Evolutionary conservation across 352 stramenopile genomes (phyloP).

Genomic region (Thalassiosira hispida): DNA sequence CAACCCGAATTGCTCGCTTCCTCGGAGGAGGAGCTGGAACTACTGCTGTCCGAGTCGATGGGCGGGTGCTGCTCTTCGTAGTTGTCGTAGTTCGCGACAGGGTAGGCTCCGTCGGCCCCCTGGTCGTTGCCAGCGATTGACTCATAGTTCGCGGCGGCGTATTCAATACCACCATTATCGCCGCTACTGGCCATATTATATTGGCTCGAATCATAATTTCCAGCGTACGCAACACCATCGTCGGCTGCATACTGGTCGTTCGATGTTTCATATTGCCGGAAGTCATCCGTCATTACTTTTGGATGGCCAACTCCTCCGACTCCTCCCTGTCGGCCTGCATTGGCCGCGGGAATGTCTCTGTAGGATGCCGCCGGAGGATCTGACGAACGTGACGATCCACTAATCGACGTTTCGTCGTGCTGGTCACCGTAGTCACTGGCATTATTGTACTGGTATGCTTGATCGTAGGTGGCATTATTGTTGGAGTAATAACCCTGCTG

Average conservation of each 20-base stretch:
- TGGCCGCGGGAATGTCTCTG: conserved; percentile 27
- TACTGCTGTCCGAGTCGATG: background rate
- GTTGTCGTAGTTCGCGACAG: background rate
- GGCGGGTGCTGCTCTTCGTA: background rate
- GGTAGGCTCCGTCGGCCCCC: background rate
- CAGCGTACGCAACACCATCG: conserved; percentile 16
- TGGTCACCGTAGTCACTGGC: background rate
- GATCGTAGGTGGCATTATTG: too few relatives aligned
- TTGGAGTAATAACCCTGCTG: background rate
- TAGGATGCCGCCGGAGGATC: conserved; percentile 60
- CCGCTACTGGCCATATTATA: conserved; percentile 1
- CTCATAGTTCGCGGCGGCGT: background rate
- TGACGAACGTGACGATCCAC: conserved; percentile 25
- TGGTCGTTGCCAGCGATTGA: background rate
- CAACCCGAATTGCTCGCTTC: conserved; percentile 1
- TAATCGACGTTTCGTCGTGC: background rate
- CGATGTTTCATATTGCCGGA: conserved; percentile 5
- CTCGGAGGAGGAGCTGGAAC: conserved; percentile 15
- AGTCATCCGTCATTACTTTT: background rate
- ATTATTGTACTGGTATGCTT: conserved; percentile 17
- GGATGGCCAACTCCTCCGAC: too few relatives aligned
- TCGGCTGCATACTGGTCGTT: conserved; percentile 5
- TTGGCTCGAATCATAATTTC: conserved; percentile 21
- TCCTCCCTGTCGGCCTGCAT: background rate
- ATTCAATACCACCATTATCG: too few relatives aligned